Base-by-base conservation (phyloP, 805 yeast species). In the Starmerella bombi region DNA sequence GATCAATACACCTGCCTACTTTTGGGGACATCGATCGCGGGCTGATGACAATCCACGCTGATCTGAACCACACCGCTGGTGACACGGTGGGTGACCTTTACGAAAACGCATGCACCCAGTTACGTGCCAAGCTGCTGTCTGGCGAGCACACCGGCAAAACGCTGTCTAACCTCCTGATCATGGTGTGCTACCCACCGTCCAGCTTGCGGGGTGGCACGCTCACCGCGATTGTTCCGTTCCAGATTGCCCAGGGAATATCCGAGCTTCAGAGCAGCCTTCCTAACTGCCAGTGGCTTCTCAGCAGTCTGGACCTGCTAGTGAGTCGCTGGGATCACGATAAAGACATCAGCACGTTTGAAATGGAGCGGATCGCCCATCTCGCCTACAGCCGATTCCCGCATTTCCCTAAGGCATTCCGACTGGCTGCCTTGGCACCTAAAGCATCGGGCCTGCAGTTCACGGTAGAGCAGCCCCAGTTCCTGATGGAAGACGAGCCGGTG, bases 401-500 rank as follows among this genome's bases (percentile, higher is more conserved):
- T 1, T 38, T 34, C 22, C 44, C 42, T 22, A 62, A 59, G 3
- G 59, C 63, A 6, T 60, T 57, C 36, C 47, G 59, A 3, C 42
- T 63, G 5, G 61, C 66, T 1, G 52, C 59, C 8, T 45, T 50
- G 1, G 59, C 56, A 0, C 67, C 51, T 45, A 36, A 53, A 41
- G 19, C 55, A 47, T 21, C 54, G 54, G 25, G 48, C 41, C 16
- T 54, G 51, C 22, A 54, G 37, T 50, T 33, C 29, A 36, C 42
- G 4, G 34, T 41, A 4, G 37, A 29, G 18, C 40, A 44, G 4
- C 50, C 54, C 3, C 33, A 44, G 18, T 49, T 40, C 9, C 39
- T 75, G 6, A 57, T 70, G 34, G 63, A 68, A n/a, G 80, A 79
- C 44, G 94, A 85, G 52, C 66, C 81, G 1, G 81, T 75, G 50